Percentiles rank a stretch among this genome's conserved stretches.
Conservation (phyloP, 768 basidiomycete species). For the Chalciporus pseudorubinellus region DNA sequence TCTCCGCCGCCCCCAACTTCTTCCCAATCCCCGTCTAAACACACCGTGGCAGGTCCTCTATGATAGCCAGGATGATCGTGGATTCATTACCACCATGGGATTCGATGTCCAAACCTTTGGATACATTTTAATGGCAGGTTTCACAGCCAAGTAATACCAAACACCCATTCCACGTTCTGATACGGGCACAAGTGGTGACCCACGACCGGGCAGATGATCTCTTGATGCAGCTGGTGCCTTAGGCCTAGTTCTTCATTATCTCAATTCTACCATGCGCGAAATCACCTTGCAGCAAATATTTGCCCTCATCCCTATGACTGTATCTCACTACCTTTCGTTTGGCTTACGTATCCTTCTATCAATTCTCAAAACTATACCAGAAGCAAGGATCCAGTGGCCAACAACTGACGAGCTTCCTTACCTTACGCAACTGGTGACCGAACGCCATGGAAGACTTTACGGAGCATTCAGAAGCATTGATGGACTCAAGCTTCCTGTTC, state of each 20-base stretch:
- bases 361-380: too few species aligned
- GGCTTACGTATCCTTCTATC: conserved; percentile 15
- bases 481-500: too few species aligned
- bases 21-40: conserved; percentile 25
- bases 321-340: conserved; percentile 37
- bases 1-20: too few species aligned
- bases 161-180: conserved; percentile 34
- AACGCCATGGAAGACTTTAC: conserved; percentile 28
- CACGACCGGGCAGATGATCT: conserved; percentile 29
- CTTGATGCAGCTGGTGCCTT: conserved; percentile 37
- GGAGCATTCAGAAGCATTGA: conserved; percentile 44
- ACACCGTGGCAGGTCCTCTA: conserved; percentile 40
- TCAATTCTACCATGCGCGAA: conserved; percentile 39
- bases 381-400: conserved; percentile 33
- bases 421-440: conserved; percentile 35
- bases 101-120: conserved; percentile 39
- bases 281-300: conserved; percentile 42
- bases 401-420: conserved; percentile 30
- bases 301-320: conserved; percentile 38
- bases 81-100: conserved; percentile 47
- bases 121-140: conserved; percentile 33
- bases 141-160: conserved; percentile 21
- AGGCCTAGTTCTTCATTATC: conserved; percentile 40
- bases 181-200: conserved; percentile 13
- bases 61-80: conserved; percentile 31